Percentiles rank a stretch among this genome's conserved stretches.
phyloP scores from a whole-genome alignment of 331 rosid species.

The Pyracantha coccinea region DNA sequence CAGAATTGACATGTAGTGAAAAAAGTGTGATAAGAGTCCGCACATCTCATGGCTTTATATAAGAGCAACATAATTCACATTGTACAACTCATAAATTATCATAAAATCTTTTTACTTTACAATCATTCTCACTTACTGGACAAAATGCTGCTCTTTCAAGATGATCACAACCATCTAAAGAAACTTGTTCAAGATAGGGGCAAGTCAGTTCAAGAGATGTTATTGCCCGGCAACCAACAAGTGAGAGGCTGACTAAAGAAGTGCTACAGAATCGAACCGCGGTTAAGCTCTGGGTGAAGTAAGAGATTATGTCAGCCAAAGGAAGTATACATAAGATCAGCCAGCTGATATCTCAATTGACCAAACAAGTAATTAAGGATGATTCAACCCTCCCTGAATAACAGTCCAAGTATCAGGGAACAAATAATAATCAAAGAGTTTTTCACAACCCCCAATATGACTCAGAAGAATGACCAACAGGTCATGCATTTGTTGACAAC shows the following conservation, averaged over 20 bases:
- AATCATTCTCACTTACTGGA: conserved; percentile 56
- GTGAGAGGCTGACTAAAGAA: conserved; percentile 75
- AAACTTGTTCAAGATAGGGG: conserved; percentile 77
- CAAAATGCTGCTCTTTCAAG: conserved; percentile 79
- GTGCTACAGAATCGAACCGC: conserved; percentile 72
- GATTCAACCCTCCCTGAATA: not conserved
- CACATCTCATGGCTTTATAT: not conserved
- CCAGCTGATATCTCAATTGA: not conserved
- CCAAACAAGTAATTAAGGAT: not conserved
- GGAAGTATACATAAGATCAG: not conserved
- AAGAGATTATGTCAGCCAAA: conserved; percentile 15
- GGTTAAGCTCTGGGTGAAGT: conserved; percentile 64
- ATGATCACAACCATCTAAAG: conserved; percentile 96
- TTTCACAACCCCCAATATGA: not conserved
- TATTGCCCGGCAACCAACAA: conserved; percentile 84
- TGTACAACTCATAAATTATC: not conserved
- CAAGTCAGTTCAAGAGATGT: conserved; percentile 75
- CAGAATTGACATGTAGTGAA: not conserved
- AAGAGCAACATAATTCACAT: not conserved
- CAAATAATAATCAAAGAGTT: not conserved
- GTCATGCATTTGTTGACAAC: not conserved
- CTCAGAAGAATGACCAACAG: not conserved
- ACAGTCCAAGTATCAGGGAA: not conserved
- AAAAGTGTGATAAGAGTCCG: not conserved
- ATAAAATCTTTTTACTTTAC: not conserved